Evolutionary conservation across 257 asterid species (phyloP), one percentile per base, ranked within the genome.

Genomic region (Anisodus acutangulus): DNA sequence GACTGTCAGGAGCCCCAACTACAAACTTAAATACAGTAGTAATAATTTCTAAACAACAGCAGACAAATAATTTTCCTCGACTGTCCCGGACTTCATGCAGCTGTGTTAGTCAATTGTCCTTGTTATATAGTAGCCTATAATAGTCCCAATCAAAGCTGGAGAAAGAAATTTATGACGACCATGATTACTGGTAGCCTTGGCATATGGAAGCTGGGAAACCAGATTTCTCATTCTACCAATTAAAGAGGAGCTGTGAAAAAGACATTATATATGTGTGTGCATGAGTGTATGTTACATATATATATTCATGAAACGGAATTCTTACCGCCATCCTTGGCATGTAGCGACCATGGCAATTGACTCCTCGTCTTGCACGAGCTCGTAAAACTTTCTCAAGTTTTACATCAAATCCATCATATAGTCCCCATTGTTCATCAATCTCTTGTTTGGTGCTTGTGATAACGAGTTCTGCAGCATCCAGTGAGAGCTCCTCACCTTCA

Each of bases 291-390:
- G 80, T 19, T n/a, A 72, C 1, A 47, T 60, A 49, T 51, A 7
- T 13, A 53, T 3, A 17, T 11, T 51, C 47, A 78, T 78, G 49
- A 78, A 78, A 78, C 41, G 2, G 9, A 0, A 53, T 78, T 78
- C 91, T 88, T 86, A 94, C 98, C 86, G 94, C 97, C 98, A 94
- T 93, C 86, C 98, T 90, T 60, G 97, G 98, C 98, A 94, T 93
- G 90, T 83, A 94, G 0, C 98, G 92, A 62, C 97, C 98, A 59
- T 92, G 97, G 82, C 95, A 93, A 76, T 89, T 91, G 64, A 94
- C 98, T 58, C 96, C 95, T 45, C 98, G 92, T 86, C 96, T 91
- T 3, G 85, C 86, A 82, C 98, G 94, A 11, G 94, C 97, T 90
- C 98, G 88, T 88, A 94, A 88, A 85, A 93, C 93, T 86, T 78